Base-by-base conservation (phyloP, 441 rosid species). In the Brassica balearica region DNA sequence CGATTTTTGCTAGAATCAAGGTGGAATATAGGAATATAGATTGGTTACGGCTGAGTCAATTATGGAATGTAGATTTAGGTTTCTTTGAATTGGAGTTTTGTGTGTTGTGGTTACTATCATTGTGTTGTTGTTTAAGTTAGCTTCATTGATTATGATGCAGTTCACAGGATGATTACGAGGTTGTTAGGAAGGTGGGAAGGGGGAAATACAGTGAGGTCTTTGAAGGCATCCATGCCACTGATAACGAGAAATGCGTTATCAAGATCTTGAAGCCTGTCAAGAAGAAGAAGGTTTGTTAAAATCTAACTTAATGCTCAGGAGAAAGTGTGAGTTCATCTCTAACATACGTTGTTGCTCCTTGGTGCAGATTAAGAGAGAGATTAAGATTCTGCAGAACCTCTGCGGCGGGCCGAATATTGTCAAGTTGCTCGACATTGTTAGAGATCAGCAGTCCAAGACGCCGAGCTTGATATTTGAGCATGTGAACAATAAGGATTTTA, bases 361-460 rank as follows among this genome's bases (percentile, higher is more conserved):
- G 68, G 23, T 81, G 87, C 94, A 93, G 99, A 96, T 96, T 76
- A 96, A 90, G 86, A 90, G 99, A 86, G 99, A 93, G 90, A 93
- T 96, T 65, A 93, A 96, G 80, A 96, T 96, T 83, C 84, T 95
- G 80, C 97, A 95, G 87, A 95, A 95, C 85, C 99, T 96, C 11
- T 96, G 97, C 55, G 99, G 99, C 25, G 99, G 99, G 51, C 99
- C 99, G 4, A 96, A 96, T 86, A 87, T 96, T 70, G 89, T 95
- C 73, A 92, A 92, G 86, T 80, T 95, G 87, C 97, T 90, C 38
- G 99, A 95, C 84, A 92, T 96, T 79, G 99, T 96, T 71, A 90
- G 99, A 84, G 99, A 96, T 88, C 97, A 94, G 89, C 99, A 96
- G 78, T 96, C 98, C 2, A 96, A 92, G 85, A 96, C 99, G 3